phyloP scores from a whole-genome alignment of 2,329 filamentous ascomycete species.

The Trichophyton mentagrophytes region DNA sequence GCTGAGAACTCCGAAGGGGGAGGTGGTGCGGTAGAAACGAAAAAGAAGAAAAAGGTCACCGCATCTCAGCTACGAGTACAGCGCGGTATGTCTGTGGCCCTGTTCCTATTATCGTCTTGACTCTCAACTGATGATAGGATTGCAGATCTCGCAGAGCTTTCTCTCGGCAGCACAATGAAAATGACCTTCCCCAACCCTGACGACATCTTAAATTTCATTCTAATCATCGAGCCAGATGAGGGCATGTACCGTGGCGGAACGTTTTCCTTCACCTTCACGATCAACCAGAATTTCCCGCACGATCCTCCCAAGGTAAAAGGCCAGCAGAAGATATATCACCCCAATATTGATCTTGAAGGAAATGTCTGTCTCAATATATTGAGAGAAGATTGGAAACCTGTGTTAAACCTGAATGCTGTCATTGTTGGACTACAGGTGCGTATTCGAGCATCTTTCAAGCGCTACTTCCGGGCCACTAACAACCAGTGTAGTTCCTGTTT shows the following conservation, averaged over 20 bases:
- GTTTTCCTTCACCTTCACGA: conserved; percentile 83
- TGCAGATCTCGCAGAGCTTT: conserved; percentile 36
- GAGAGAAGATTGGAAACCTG: conserved; percentile 97
- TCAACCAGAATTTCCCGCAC: conserved; percentile 92
- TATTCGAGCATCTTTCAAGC: conserved; percentile 13
- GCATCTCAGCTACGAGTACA: conserved; percentile 90
- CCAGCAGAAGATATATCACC: conserved; percentile 96
- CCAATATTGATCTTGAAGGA: conserved; percentile 94
- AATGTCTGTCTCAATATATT: conserved; percentile 98
- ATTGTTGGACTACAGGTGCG: conserved; percentile 79
- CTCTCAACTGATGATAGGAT: not conserved
- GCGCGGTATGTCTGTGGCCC: conserved; percentile 52
- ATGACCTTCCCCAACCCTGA: conserved; percentile 46
- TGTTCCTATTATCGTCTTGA: not conserved
- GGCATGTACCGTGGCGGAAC: conserved; percentile 75
- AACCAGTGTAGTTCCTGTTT: conserved; percentile 64
- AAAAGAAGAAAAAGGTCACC: conserved; percentile 98
- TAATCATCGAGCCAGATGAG: conserved; percentile 39
- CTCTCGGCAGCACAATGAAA: conserved; percentile 44
- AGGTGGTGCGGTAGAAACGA: conserved; percentile 41
- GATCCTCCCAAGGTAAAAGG: conserved; percentile 96
- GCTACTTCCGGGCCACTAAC: not conserved
- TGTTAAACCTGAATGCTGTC: conserved; percentile 89
- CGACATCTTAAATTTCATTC: conserved; percentile 42
- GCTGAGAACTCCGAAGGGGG: conserved; percentile 83